A percentile compares a stretch with the other conserved stretches of the same genome.
Conservation (phyloP, 2,329 filamentous ascomycete genomes). For the Myriosclerotinia duriaeana region DNA sequence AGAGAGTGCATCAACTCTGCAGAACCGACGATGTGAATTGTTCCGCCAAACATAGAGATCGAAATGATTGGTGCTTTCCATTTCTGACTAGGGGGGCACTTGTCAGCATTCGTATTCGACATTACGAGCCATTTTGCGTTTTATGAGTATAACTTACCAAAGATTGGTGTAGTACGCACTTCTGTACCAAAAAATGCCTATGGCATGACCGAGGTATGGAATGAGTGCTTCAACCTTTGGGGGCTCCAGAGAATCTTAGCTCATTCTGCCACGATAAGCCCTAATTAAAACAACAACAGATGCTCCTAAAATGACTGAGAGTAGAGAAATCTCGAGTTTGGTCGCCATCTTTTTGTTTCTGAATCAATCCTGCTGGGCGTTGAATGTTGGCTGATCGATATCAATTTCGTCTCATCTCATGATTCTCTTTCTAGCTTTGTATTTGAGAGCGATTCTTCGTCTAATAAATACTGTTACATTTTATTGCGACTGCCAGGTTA, state of each 20-base stretch:
- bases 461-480: neutral
- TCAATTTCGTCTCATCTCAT: neutral
- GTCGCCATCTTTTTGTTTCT: neutral
- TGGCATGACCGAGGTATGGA: constrained; percentile 16
- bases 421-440: neutral
- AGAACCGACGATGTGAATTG: neutral
- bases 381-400: neutral
- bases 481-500: neutral
- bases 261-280: neutral
- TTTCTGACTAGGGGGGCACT: neutral
- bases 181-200: constrained; percentile 11
- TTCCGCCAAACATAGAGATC: constrained; percentile 14
- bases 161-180: constrained; percentile 11
- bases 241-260: neutral
- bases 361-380: neutral
- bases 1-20: constrained; percentile 9
- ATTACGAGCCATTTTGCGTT: neutral
- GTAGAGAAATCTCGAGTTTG: neutral
- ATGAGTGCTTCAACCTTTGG: neutral
- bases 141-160: neutral
- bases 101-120: neutral
- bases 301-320: neutral
- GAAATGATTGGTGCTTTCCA: constrained; percentile 14
- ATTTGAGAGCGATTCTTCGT: neutral
- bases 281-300: neutral